Evolutionary conservation across 2,329 filamentous ascomycete genomes (phyloP), one percentile per base, ranked within the genome.

Genomic region (Penicillium concentricum): DNA sequence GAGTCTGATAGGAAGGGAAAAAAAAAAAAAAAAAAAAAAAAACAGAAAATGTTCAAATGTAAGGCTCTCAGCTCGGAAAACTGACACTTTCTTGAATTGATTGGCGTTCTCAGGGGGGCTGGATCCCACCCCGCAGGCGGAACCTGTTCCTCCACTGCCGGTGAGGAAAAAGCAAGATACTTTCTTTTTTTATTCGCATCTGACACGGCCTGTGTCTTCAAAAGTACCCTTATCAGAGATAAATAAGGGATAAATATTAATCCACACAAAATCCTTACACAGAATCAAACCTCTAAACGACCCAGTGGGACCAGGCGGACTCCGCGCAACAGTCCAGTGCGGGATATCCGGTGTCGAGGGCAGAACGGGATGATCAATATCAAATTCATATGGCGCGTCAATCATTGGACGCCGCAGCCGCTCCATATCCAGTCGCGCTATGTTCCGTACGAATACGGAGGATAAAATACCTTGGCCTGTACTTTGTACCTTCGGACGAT

Each of bases 41-140:
- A 58, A 38, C 51, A n/a, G n/a, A n/a, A n/a, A n/a, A n/a, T n/a
- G n/a, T n/a, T 58, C 34, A 45, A 61, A 66, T 70, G 66, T 67
- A 72, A 63, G 65, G 61, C 64, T 67, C 66, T 62, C 61, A 64
- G 49, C 67, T 67, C 58, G 68, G 70, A 67, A 69, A 60, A 56
- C 35, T 5, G 13, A 51, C 52, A 56, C 48, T 56, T 34, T 62
- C 60, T 10, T 58, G 54, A 10, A 15, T 24, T 43, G 41, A 71
- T 71, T 72, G 69, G 67, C 53, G 47, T 49, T 32, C 16, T 35
- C 20, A 34, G 38, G 38, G 38, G 48, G 10, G 10, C 56, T 59
- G 46, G 54, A 61, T 61, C 55, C 61, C 64, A 66, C 28, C 67
- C 63, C 67, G 68, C 68, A 65, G 55, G 62, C 61, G 65, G 66